Percentiles rank a stretch among this genome's conserved stretches.
Evolutionary conservation across 164 flowering plant species (phyloP).

Genomic region (Vitis labrusca): DNA sequence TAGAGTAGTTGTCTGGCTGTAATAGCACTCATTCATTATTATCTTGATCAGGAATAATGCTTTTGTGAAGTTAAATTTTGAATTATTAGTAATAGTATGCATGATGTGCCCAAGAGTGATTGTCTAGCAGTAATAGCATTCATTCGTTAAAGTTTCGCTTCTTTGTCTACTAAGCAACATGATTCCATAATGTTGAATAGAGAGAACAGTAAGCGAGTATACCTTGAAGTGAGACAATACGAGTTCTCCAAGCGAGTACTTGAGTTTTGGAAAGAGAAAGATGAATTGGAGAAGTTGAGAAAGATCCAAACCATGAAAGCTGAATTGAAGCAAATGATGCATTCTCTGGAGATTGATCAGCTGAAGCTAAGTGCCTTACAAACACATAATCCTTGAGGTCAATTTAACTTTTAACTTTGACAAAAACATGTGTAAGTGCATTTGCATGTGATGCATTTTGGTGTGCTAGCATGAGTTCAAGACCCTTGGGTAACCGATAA

Average conservation of each 20-base stretch:
- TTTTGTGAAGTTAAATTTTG: too few species aligned
- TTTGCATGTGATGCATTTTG: too few species aligned
- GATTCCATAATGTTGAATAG: neutral
- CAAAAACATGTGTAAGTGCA: neutral
- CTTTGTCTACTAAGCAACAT: neutral
- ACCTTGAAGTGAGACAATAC: constrained; percentile 67
- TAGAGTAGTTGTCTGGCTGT: too few species aligned
- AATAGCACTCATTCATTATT: too few species aligned
- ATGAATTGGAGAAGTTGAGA: constrained; percentile 64
- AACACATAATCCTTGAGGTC: constrained; percentile 1
- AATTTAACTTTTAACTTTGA: neutral
- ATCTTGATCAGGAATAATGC: too few species aligned
- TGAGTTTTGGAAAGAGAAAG: constrained; percentile 47
- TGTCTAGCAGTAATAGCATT: too few species aligned
- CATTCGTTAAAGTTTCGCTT: too few species aligned
- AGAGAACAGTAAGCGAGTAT: constrained; percentile 5
- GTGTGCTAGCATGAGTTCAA: too few species aligned
- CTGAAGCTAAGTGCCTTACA: constrained; percentile 42
- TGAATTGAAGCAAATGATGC: constrained; percentile 49
- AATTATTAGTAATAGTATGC: too few species aligned
- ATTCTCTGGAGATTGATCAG: constrained; percentile 40
- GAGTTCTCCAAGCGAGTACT: constrained; percentile 79
- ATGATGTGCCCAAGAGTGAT: too few species aligned
- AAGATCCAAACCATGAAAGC: constrained; percentile 50
- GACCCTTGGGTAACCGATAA: too few species aligned